Base-by-base conservation (phyloP, 2,329 filamentous ascomycete genomes). In the Trichophaea hybrida region DNA sequence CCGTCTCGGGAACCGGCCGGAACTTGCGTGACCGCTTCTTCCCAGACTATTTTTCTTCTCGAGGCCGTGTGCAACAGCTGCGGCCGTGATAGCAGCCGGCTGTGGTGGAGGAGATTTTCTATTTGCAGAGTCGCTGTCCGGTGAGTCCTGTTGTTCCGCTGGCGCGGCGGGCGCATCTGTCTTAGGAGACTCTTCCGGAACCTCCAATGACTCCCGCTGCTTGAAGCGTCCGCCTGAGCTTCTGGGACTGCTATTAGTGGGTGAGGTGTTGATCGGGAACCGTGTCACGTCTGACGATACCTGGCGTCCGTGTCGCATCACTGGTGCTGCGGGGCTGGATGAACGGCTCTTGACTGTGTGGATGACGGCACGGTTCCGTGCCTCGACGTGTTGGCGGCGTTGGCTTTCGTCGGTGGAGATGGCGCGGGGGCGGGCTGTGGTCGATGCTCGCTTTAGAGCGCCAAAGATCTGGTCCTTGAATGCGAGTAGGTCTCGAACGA, bases 361-460 rank as follows among this genome's bases (percentile, higher is more conserved):
- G 51, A 93, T 82, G 63, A 91, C 79, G 55, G 88, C 88, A 63
- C 88, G 83, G 71, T 88, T 87, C 56, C 93, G 83, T 71, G 95
- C 93, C 73, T 97, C 91, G 82, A 95, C 91, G 66, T 94, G 84
- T 49, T 88, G 88, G 69, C 89, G 88, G 61, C 93, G 85, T 73
- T 94, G 94, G 74, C 88, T 94, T 76, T 98, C 93, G 70, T 98
- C 89, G 0, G 89, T 94, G 71, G 88, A 94, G 69, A 96, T 87
- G 34, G 90, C 90, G 52, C 93, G 85, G 31, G 87, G 85, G 46
- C 88, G 83, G 67, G 77, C 79, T 15, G 86, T 77, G 7, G 80
- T 80, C 48, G 85, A 88, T 71, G 89, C 86, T 67, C 93, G 89
- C 77, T 98, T 98, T 64, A 98, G 78, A 71, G 96, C 93, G 65